phyloP scores from a whole-genome alignment of 192 early-diverging fungal species.

The Coemansia sp. region DNA sequence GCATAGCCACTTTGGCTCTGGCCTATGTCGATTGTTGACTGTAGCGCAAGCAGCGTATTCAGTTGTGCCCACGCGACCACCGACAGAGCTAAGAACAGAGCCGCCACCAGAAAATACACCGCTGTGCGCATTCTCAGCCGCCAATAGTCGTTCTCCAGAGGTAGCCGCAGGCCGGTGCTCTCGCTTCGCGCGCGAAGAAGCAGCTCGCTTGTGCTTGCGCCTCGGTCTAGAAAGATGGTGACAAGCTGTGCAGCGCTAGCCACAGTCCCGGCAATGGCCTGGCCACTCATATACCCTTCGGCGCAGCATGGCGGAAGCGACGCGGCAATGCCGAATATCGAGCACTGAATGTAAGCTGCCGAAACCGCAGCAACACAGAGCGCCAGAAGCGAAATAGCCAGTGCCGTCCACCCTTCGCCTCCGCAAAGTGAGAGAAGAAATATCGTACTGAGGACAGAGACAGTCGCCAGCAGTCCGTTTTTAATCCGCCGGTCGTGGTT shows the following conservation, averaged over 20 bases:
- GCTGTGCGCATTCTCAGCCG: conserved; percentile 24
- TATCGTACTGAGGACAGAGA: conserved; percentile 51
- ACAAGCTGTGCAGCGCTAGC: conserved; percentile 64
- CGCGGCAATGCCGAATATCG: conserved; percentile 66
- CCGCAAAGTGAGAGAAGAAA: conserved; percentile 58
- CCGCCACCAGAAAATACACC: conserved; percentile 28
- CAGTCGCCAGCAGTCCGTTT: conserved; percentile 45
- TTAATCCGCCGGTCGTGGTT: conserved; percentile 38
- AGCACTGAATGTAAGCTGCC: conserved; percentile 66
- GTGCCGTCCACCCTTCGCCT: conserved; percentile 29
- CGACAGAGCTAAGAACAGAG: conserved; percentile 33
- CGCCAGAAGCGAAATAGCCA: conserved; percentile 53
- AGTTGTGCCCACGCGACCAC: conserved; percentile 33
- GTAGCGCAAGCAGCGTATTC: conserved; percentile 5
- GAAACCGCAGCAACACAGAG: conserved; percentile 55
- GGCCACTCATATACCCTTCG: conserved; percentile 70
- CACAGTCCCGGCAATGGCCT: conserved; percentile 63
- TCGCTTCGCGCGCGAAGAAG: not conserved
- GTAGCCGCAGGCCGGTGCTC: not conserved
- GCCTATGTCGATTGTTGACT: not conserved
- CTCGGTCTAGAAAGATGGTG: conserved; percentile 24
- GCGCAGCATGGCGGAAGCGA: conserved; percentile 61
- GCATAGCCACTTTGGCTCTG: not conserved
- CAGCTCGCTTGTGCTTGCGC: not conserved
- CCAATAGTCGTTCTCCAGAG: not conserved